Conservation (phyloP, 352 stramenopile genomes). For the Aphanomyces astaci region DNA sequence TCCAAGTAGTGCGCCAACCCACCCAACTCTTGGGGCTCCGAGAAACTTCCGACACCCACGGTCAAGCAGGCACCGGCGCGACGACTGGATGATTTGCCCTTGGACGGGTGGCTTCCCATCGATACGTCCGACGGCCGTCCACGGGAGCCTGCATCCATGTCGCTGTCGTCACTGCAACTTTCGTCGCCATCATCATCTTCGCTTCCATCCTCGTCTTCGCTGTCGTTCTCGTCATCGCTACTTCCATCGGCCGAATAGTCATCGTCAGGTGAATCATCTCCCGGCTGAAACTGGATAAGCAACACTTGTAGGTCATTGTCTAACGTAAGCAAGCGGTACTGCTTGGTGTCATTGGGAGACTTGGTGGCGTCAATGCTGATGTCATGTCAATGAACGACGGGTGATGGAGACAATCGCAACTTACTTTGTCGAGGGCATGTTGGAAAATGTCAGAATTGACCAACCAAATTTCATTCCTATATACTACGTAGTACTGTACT, state of each 20-base stretch:
- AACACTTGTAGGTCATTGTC: slow-evolving; percentile 67
- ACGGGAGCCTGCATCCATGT: neutral
- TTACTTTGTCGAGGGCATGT: too few relatives aligned
- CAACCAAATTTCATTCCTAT: too few relatives aligned
- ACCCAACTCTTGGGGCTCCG: slow-evolving; percentile 55
- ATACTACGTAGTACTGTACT: too few relatives aligned
- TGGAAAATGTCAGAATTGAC: too few relatives aligned
- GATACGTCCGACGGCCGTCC: neutral
- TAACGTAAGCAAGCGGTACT: slow-evolving; percentile 75
- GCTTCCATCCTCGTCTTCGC: slow-evolving; percentile 19
- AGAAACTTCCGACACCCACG: slow-evolving; percentile 61
- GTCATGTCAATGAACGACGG: neutral
- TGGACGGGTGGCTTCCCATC: slow-evolving; percentile 24
- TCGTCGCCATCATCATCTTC: slow-evolving; percentile 25
- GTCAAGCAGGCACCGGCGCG: slow-evolving; percentile 56
- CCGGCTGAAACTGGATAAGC: slow-evolving; percentile 42
- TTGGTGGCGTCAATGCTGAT: slow-evolving; percentile 47
- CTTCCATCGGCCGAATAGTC: slow-evolving; percentile 24
- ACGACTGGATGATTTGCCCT: slow-evolving; percentile 26
- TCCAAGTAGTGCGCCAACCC: slow-evolving; percentile 89
- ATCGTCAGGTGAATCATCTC: slow-evolving; percentile 16
- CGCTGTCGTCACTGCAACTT: slow-evolving; percentile 31
- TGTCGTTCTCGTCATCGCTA: slow-evolving; percentile 21
- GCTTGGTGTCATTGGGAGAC: slow-evolving; percentile 74
- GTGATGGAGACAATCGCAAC: too few relatives aligned